A percentile compares a stretch with the other conserved stretches of the same genome.
These are phyloP conservation scores for Phanerodontia chrysosporium DNA, from an alignment of 768 basidiomycete species.

Conservation along the genomic window DNA sequence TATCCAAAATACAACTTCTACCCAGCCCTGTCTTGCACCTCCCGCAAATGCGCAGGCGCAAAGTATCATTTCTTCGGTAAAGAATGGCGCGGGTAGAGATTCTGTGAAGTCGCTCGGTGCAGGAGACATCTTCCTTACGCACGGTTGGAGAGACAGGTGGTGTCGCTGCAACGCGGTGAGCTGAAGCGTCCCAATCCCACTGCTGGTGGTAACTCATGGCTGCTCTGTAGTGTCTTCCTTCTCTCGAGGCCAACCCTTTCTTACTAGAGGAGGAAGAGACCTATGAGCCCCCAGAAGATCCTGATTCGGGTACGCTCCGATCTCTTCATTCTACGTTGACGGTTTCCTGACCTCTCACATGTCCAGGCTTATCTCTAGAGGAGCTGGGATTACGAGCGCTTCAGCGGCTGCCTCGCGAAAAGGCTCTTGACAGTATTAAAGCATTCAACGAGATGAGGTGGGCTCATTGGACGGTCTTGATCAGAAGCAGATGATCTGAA, in stretches of 20 bases:
- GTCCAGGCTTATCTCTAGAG: slow-evolving; percentile 68
- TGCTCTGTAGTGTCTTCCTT: slow-evolving; percentile 49
- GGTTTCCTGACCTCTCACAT: neutral
- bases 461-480: too few relatives aligned
- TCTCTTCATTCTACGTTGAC: neutral
- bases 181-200: neutral
- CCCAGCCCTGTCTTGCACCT: slow-evolving; percentile 52
- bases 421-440: slow-evolving; percentile 77
- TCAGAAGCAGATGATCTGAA: too few relatives aligned
- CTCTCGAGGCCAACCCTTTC: slow-evolving; percentile 50
- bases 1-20: neutral
- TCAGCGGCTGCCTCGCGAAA: slow-evolving; percentile 68
- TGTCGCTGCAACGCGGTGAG: slow-evolving; percentile 64
- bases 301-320: slow-evolving; percentile 61
- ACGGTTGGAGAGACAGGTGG: slow-evolving; percentile 76
- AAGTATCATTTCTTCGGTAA: slow-evolving; percentile 31
- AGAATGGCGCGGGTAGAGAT: slow-evolving; percentile 3
- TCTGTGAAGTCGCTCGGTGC: slow-evolving; percentile 37
- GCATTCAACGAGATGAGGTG: slow-evolving; percentile 87
- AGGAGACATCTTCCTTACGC: slow-evolving; percentile 73
- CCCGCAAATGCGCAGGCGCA: slow-evolving; percentile 41
- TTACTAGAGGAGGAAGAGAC: slow-evolving; percentile 77
- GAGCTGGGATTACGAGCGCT: slow-evolving; percentile 82
- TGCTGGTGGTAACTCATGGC: neutral
- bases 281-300: slow-evolving; percentile 83